These are phyloP conservation scores for Ramularia endophylla DNA, from an alignment of 2,329 filamentous ascomycete species.

Conservation along the genomic window DNA sequence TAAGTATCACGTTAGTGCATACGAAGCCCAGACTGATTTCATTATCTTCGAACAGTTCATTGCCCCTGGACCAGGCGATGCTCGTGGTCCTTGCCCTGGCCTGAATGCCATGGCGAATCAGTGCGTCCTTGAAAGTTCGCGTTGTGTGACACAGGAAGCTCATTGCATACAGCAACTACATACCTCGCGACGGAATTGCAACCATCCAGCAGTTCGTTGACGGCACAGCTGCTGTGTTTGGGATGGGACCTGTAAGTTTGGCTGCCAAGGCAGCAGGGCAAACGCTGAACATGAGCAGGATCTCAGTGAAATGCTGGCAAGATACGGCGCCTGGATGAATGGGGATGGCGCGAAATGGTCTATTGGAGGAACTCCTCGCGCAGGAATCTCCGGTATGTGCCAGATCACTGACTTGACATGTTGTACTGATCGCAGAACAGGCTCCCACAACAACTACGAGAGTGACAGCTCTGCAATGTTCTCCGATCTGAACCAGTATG, in stretches of 20 bases:
- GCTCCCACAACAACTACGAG: constrained; percentile 33
- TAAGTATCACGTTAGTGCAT: constrained; percentile 6
- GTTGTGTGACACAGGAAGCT: neutral
- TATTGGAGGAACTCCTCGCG: constrained; percentile 16
- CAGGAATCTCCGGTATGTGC: constrained; percentile 14
- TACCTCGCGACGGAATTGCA: constrained; percentile 31
- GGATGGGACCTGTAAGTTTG: too few relatives aligned
- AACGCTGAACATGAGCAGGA: constrained; percentile 15
- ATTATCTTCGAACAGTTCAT: too few relatives aligned
- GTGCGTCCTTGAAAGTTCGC: neutral
- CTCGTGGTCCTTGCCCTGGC: constrained; percentile 30
- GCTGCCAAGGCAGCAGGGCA: too few relatives aligned
- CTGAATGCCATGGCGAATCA: constrained; percentile 33
- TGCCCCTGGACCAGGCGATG: constrained; percentile 25
- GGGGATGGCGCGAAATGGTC: constrained; percentile 18
- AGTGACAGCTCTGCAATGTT: constrained; percentile 29
- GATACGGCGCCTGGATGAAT: constrained; percentile 15
- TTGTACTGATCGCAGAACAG: too few relatives aligned
- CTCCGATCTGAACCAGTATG: constrained; percentile 29
- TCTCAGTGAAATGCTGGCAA: constrained; percentile 16
- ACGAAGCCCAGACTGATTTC: too few relatives aligned
- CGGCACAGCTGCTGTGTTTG: constrained; percentile 24
- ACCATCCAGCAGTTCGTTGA: constrained; percentile 31
- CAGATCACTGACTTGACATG: too few relatives aligned
- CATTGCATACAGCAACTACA: constrained; percentile 16